Conservation (phyloP, 2,329 filamentous ascomycete genomes). For the Neurospora sp. region DNA sequence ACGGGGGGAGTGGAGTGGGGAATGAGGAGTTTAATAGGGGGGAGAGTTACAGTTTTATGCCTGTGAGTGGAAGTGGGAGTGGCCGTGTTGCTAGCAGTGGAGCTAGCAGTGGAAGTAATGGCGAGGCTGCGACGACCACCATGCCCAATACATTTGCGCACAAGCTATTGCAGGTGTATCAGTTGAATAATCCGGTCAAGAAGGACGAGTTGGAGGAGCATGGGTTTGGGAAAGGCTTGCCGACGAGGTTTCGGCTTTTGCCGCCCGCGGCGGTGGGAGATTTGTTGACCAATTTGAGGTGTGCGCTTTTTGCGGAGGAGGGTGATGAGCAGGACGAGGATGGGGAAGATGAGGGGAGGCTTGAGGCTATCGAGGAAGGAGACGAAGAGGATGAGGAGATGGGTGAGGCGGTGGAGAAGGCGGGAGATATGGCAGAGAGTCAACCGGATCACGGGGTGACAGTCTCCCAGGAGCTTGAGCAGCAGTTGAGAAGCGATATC, state of each 20-base stretch:
- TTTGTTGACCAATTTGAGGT: slow-evolving; percentile 47
- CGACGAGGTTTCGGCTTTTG: slow-evolving; percentile 43
- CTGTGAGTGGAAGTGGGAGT: background rate
- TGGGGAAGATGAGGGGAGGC: slow-evolving; percentile 14
- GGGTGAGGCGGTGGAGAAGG: background rate
- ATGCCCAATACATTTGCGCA: slow-evolving; percentile 37
- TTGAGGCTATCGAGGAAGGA: slow-evolving; percentile 3
- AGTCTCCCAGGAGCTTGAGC: slow-evolving; percentile 41
- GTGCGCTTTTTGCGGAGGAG: slow-evolving; percentile 34
- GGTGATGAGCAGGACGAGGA: slow-evolving; percentile 15
- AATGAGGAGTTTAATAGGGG: slow-evolving; percentile 35
- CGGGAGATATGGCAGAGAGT: background rate
- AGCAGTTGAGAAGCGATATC: slow-evolving; percentile 39
- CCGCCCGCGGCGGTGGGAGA: slow-evolving; percentile 47
- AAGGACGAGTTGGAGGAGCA: slow-evolving; percentile 41
- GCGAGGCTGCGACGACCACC: background rate
- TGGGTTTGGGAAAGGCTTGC: slow-evolving; percentile 41
- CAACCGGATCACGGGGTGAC: slow-evolving; percentile 18
- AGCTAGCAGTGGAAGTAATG: background rate
- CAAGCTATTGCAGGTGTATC: slow-evolving; percentile 47
- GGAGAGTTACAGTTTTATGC: background rate
- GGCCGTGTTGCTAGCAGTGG: background rate
- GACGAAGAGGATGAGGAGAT: slow-evolving; percentile 2
- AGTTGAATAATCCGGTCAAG: slow-evolving; percentile 49
- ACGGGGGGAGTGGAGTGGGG: slow-evolving; percentile 33